Percentiles rank a stretch among this genome's conserved stretches.
These are phyloP conservation scores for Diutina mesorugosa DNA, from an alignment of 1,139 yeast genomes.

Conservation along the genomic window DNA sequence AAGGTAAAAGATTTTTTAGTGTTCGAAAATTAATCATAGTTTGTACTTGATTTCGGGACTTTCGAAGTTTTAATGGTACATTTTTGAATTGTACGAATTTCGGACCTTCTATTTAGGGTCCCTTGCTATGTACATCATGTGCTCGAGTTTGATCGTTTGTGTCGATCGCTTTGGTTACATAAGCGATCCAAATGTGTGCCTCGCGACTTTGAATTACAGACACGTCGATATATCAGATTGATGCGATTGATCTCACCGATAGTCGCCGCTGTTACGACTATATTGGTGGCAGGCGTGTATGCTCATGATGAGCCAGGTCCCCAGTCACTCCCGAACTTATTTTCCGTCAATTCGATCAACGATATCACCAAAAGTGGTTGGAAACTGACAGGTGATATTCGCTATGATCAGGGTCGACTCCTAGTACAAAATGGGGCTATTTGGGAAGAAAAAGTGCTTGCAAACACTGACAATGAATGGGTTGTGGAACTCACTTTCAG, in stretches of 20 bases:
- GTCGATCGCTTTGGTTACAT: not conserved
- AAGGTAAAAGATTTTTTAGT: no score
- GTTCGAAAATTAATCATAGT: no score
- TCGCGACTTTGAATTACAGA: not conserved
- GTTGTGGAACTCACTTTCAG: slow-evolving; percentile 51
- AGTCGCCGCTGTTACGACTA: not conserved
- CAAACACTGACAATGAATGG: slow-evolving; percentile 30
- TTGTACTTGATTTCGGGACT: no score
- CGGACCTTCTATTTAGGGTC: no score
- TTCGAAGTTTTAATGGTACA: no score
- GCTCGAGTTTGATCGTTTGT: not conserved
- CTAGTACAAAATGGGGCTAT: slow-evolving; percentile 25
- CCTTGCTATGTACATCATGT: no score
- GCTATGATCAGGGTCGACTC: slow-evolving; percentile 27
- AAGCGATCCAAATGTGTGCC: not conserved
- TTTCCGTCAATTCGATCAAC: slow-evolving; percentile 11
- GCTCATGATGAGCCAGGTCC: slow-evolving; percentile 11
- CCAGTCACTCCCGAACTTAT: slow-evolving; percentile 21
- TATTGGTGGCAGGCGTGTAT: not conserved
- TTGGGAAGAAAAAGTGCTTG: slow-evolving; percentile 31
- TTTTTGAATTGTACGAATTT: no score
- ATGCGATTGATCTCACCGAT: not conserved
- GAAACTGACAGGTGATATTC: slow-evolving; percentile 15
- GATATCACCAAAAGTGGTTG: slow-evolving; percentile 16
- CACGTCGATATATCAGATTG: not conserved